Conservation (phyloP, 2,329 filamentous ascomycete species). For the Lecanosticta acicola region DNA sequence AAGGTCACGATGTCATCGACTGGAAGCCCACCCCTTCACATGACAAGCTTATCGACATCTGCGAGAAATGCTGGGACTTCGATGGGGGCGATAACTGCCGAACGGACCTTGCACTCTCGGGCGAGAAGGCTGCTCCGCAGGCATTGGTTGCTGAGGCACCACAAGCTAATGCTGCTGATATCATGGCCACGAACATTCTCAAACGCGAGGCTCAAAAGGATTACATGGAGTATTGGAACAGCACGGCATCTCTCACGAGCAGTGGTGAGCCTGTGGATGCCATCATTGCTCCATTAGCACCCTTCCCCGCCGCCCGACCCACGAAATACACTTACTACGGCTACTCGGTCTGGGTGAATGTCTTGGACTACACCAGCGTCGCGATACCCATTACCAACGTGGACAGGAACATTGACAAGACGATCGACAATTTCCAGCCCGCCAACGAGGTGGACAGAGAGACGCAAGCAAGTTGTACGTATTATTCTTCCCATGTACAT, state of each 20-base stretch:
- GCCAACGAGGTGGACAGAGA: constrained; percentile 38
- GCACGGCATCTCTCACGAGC: constrained; percentile 46
- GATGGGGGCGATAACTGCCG: constrained; percentile 50
- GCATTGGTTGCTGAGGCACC: constrained; percentile 35
- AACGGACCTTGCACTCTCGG: constrained; percentile 49
- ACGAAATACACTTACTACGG: constrained; percentile 45
- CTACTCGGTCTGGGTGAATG: constrained; percentile 46
- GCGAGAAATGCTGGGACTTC: constrained; percentile 37
- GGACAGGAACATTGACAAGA: constrained; percentile 46
- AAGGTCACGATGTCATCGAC: constrained; percentile 55
- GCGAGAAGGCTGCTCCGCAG: constrained; percentile 48
- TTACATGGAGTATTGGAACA: constrained; percentile 62
- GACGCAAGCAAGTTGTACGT: constrained; percentile 40
- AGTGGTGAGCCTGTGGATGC: constrained; percentile 49
- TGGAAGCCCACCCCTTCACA: constrained; percentile 53
- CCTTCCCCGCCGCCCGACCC: constrained; percentile 46
- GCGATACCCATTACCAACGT: constrained; percentile 53
- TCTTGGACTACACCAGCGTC: constrained; percentile 52
- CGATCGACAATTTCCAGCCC: constrained; percentile 32
- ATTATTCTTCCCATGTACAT: background rate
- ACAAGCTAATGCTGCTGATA: constrained; percentile 39
- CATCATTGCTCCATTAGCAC: constrained; percentile 47
- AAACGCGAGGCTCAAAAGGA: constrained; percentile 52
- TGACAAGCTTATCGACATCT: constrained; percentile 31
- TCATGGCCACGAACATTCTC: constrained; percentile 47